These are phyloP conservation scores for Alternaria brassicae DNA, from an alignment of 2,329 filamentous ascomycete genomes.

Conservation along the genomic window DNA sequence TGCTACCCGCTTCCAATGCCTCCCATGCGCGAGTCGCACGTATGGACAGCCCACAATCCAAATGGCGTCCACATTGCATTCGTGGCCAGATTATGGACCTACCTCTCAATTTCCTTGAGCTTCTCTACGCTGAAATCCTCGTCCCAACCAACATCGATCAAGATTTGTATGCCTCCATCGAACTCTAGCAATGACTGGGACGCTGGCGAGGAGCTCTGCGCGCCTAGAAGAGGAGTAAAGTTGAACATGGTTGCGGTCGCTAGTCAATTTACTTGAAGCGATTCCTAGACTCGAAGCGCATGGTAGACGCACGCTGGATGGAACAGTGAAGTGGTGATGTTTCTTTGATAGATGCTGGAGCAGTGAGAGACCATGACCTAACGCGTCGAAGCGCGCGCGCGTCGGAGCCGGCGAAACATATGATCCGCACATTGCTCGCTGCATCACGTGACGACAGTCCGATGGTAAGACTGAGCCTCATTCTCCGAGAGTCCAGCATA, in stretches of 20 bases:
- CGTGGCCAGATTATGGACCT: slow-evolving; percentile 34
- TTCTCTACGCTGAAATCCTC: slow-evolving; percentile 83
- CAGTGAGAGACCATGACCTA: slow-evolving; percentile 3
- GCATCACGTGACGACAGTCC: not conserved
- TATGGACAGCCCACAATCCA: not conserved
- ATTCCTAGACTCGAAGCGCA: slow-evolving; percentile 11
- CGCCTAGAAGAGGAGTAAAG: slow-evolving; percentile 90
- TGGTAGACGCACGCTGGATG: slow-evolving; percentile 5
- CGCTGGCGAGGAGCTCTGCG: slow-evolving; percentile 83
- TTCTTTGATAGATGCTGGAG: slow-evolving; percentile 6
- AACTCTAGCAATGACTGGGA: slow-evolving; percentile 97
- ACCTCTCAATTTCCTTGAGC: slow-evolving; percentile 90
- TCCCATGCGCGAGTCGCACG: not conserved
- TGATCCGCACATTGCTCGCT: not conserved
- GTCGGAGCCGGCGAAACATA: slow-evolving; percentile 6
- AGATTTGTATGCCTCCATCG: slow-evolving; percentile 93
- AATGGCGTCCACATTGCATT: slow-evolving; percentile 10
- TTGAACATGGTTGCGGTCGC: slow-evolving; percentile 76
- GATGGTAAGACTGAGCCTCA: not conserved
- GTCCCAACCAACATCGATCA: slow-evolving; percentile 96
- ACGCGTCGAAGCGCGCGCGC: slow-evolving; percentile 19
- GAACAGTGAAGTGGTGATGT: slow-evolving; percentile 1
- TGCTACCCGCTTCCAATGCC: not conserved
- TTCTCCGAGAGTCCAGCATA: not conserved
- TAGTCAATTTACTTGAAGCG: slow-evolving; percentile 4